Percentiles rank a stretch among this genome's conserved stretches.
These are phyloP conservation scores for Podaxis mareebaensis DNA, from an alignment of 768 basidiomycete species.

Conservation along the genomic window DNA sequence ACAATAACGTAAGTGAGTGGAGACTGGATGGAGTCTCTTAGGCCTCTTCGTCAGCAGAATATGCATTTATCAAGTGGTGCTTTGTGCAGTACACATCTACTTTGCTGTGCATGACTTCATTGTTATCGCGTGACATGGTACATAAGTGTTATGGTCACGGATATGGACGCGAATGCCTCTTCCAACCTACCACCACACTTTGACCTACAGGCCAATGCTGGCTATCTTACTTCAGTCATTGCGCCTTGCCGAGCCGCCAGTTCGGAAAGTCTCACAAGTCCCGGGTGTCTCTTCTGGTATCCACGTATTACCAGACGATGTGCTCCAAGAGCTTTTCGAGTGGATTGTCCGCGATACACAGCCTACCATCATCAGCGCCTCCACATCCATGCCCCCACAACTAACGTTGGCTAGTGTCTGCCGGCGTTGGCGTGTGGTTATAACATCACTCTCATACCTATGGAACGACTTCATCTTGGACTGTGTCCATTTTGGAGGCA, in stretches of 20 bases:
- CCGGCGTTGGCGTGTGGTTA: neutral
- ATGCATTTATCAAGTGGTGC: no score
- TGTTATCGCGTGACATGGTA: no score
- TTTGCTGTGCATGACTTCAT: no score
- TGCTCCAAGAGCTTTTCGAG: neutral
- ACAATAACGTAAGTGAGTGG: no score
- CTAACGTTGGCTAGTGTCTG: neutral
- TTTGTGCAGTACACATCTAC: no score
- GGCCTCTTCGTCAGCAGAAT: no score
- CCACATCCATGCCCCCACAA: neutral
- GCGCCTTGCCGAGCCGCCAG: neutral
- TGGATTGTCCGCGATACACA: neutral
- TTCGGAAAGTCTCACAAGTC: neutral
- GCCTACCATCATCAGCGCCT: neutral
- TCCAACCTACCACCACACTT: no score
- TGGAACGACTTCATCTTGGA: neutral
- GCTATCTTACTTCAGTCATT: neutral
- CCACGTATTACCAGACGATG: neutral
- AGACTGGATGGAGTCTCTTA: no score
- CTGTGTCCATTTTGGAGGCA: neutral
- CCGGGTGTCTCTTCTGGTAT: neutral
- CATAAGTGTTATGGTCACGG: no score
- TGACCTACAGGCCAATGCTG: neutral
- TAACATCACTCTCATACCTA: neutral
- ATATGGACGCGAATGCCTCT: no score